Conservation (phyloP, 352 stramenopile genomes). For the Peronospora belbahrii region DNA sequence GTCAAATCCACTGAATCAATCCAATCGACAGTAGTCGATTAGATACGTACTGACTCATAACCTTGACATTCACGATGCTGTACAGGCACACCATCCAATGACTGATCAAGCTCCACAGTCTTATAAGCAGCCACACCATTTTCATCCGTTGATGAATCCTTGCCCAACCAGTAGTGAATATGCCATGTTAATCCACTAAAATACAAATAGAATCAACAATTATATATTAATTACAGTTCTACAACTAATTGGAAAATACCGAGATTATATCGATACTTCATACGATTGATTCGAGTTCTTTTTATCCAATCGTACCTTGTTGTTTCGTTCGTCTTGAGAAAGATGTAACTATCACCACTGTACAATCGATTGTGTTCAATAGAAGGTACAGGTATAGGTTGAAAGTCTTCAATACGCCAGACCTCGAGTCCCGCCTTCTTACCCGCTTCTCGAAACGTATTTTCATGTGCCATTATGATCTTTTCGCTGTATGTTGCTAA, state of each 20-base stretch:
- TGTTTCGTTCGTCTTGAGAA: conserved; percentile 78
- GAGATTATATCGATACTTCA: too few relatives aligned
- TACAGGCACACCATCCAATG: conserved; percentile 84
- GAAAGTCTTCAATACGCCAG: conserved; percentile 81
- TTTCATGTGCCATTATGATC: conserved; percentile 47
- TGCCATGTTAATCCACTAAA: conserved; percentile 75
- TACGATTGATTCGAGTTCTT: too few relatives aligned
- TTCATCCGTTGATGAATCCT: conserved; percentile 88
- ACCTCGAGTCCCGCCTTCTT: conserved; percentile 62
- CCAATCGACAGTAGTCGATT: not conserved
- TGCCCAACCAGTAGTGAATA: conserved; percentile 96
- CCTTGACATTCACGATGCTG: conserved; percentile 88
- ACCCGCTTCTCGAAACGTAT: conserved; percentile 47
- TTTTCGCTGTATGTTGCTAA: conserved; percentile 13
- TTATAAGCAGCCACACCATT: conserved; percentile 94
- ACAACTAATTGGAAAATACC: too few relatives aligned
- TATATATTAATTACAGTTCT: too few relatives aligned
- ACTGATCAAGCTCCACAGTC: conserved; percentile 93
- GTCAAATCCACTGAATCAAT: not conserved
- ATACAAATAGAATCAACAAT: not conserved
- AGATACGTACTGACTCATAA: conserved; percentile 58
- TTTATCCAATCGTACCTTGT: too few relatives aligned
- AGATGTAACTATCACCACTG: conserved; percentile 96
- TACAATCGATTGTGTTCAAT: conserved; percentile 85
- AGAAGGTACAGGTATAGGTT: conserved; percentile 46